phyloP scores from a whole-genome alignment of 1,284 basidiomycete genomes.

The Tremellales sp. region DNA sequence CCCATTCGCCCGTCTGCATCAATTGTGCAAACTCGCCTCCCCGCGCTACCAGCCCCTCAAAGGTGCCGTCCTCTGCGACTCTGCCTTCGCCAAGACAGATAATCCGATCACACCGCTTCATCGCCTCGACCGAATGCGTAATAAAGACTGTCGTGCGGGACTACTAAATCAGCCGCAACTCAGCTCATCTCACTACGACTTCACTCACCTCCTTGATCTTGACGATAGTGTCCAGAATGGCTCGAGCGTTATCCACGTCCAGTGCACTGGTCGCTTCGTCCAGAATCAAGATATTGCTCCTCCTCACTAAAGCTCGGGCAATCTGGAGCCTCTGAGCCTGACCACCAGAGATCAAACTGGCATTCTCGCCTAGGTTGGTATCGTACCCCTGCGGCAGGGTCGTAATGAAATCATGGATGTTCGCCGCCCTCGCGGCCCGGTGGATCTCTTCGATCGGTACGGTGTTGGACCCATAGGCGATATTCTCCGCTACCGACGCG shows the following conservation, averaged over 20 bases:
- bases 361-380: slow-evolving; percentile 83
- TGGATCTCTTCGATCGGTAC: slow-evolving; percentile 59
- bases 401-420: slow-evolving; percentile 82
- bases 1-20: slow-evolving; percentile 83
- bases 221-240: slow-evolving; percentile 72
- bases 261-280: slow-evolving; percentile 93
- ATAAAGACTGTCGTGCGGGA: slow-evolving; percentile 80
- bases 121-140: slow-evolving; percentile 87
- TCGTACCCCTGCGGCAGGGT: slow-evolving; percentile 77
- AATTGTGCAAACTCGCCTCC: slow-evolving; percentile 76
- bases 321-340: slow-evolving; percentile 91
- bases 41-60: slow-evolving; percentile 62
- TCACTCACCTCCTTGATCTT: slow-evolving; percentile 55
- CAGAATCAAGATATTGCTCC: slow-evolving; percentile 72
- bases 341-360: slow-evolving; percentile 81
- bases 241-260: slow-evolving; percentile 73
- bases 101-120: slow-evolving; percentile 87
- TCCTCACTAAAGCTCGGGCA: slow-evolving; percentile 75
- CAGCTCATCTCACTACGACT: background rate
- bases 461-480: slow-evolving; percentile 65
- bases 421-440: slow-evolving; percentile 67
- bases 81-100: slow-evolving; percentile 72
- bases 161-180: too few species aligned
- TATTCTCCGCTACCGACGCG: slow-evolving; percentile 76
- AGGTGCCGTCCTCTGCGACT: slow-evolving; percentile 75